Percentiles rank a stretch among this genome's conserved stretches.
These are phyloP conservation scores for Solioccasus polychromus DNA, from an alignment of 768 basidiomycete species.

Conservation along the genomic window DNA sequence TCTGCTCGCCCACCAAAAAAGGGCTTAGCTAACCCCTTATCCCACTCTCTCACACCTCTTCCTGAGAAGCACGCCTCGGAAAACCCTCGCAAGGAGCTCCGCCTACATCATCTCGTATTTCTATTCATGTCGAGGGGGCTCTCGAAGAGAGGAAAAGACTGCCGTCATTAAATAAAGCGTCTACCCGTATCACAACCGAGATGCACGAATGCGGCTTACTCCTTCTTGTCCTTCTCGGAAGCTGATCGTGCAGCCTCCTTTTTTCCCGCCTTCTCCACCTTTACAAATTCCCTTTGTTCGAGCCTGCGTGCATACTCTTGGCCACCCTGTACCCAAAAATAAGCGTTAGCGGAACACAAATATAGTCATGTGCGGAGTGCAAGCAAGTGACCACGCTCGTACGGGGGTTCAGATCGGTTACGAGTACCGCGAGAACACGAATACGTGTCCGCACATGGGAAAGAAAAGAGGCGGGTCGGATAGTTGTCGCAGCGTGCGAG, in stretches of 20 bases:
- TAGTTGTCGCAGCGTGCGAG: constrained; percentile 3
- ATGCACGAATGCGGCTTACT: constrained; percentile 12
- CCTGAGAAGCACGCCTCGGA: no score
- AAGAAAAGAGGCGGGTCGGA: not conserved
- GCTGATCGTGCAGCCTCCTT: constrained; percentile 16
- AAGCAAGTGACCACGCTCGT: not conserved
- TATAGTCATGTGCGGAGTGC: not conserved
- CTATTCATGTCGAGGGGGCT: constrained; percentile 3
- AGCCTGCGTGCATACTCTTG: constrained; percentile 77
- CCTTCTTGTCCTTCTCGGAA: constrained; percentile 31
- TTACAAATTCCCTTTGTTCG: constrained; percentile 46
- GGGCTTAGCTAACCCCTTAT: constrained; percentile 21
- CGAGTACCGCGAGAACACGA: constrained; percentile 4
- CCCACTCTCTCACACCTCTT: constrained; percentile 2
- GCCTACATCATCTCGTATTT: not conserved
- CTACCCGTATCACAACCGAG: constrained; percentile 7
- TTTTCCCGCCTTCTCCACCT: constrained; percentile 38
- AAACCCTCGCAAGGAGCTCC: not conserved
- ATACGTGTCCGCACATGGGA: constrained; percentile 7
- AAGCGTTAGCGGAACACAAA: constrained; percentile 6
- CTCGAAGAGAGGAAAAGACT: not conserved
- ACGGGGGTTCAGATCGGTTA: constrained; percentile 6
- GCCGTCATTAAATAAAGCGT: constrained; percentile 3
- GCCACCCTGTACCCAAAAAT: constrained; percentile 55
- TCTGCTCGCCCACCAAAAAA: constrained; percentile 11